Base-by-base conservation (phyloP, 768 basidiomycete genomes). In the Leccinum variicolor region DNA sequence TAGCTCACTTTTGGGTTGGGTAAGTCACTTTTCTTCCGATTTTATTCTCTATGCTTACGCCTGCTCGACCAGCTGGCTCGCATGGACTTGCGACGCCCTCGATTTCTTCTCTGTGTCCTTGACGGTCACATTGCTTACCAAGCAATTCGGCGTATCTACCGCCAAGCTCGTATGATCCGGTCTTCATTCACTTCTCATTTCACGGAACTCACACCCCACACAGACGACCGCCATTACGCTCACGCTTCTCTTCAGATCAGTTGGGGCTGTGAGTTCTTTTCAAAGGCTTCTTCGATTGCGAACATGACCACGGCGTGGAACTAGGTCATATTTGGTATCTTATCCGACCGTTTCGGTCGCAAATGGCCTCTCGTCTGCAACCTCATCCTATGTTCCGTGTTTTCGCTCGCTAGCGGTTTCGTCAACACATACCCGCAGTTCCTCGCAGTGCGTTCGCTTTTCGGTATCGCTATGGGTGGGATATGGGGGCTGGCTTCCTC, bases 291-390 rank as follows among this genome's bases (percentile, higher is more conserved):
- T 21, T 33, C 0, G 9, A 3, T 25, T 39, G 15, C 5, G 10
- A 1, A 3, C 21, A 34, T 51, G 14, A n/a, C 33, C 17, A 36
- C 62, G 15, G 52, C 39, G 25, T 19, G 39, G 17, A 21, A 43
- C 15, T 19, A 75, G 75, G 55, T 93, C 50, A 75, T 94, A 63
- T 94, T 96, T 62, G 94, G 93, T 48, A 69, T 94, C 45, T 64
- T 88, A n/a, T 90, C 89, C 1, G 95, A 97, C 70, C 84, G 95
- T 4, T 96, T 79, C 69, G 95, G 95, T 4, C 83, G 95, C 28
- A 96, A 95, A 79, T 98, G 94, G 94, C 94, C 94, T 4, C 78
- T 95, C 5, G 84, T 96, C 28, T 61, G 65, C 61, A 94, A 94
- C 69, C 78, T 95, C 21, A 47, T 92, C 25, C 67, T 94, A 49